These are phyloP conservation scores for Psilocybe cubensis DNA, from an alignment of 768 basidiomycete species.

Conservation along the genomic window DNA sequence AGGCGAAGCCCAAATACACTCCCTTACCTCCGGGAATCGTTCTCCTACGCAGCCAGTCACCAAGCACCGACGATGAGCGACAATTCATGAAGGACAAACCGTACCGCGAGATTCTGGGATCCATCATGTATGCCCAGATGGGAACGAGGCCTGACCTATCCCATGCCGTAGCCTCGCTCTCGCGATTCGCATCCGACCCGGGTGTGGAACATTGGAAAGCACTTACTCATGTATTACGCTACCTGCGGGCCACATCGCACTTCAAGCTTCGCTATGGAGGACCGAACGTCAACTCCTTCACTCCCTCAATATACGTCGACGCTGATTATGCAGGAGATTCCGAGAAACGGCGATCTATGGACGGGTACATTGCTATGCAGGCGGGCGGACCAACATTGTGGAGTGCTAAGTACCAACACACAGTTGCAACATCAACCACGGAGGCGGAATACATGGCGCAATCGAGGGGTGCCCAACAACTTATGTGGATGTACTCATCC, in stretches of 20 bases:
- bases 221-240: conserved; percentile 36
- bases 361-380: conserved; percentile 31
- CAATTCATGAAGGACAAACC: conserved; percentile 28
- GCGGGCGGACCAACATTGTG: conserved; percentile 32
- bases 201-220: conserved; percentile 38
- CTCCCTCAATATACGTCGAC: conserved; percentile 21
- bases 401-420: conserved; percentile 31
- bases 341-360: conserved; percentile 26
- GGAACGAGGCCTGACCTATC: conserved; percentile 31
- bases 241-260: conserved; percentile 29
- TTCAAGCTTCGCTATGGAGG: conserved; percentile 4
- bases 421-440: conserved; percentile 18
- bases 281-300: neutral
- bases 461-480: conserved; percentile 29
- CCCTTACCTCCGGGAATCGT: conserved; percentile 8
- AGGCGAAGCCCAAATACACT: conserved; percentile 2
- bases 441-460: conserved; percentile 35
- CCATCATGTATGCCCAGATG: conserved; percentile 25
- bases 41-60: neutral
- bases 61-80: neutral
- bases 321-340: conserved; percentile 28
- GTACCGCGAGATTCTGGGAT: conserved; percentile 26
- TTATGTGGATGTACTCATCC: conserved; percentile 32
- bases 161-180: conserved; percentile 22
- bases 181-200: conserved; percentile 28